A percentile compares a stretch with the other conserved stretches of the same genome.
These are phyloP conservation scores for Fermentozyma sake DNA, from an alignment of 1,139 yeast species.

Conservation along the genomic window DNA sequence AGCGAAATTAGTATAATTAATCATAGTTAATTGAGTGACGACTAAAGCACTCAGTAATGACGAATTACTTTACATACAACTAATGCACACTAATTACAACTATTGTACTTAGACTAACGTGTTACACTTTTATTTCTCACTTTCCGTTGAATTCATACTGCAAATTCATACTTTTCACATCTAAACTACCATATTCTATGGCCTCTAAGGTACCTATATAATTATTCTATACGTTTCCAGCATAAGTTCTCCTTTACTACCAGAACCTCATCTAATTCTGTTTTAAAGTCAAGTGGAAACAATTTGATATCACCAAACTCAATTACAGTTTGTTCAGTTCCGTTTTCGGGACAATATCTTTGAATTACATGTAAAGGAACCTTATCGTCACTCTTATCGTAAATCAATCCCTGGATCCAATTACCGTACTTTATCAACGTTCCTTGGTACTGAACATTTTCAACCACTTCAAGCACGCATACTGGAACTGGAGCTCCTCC, in stretches of 20 bases:
- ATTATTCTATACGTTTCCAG: no score
- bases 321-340: constrained; percentile 23
- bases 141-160: no score
- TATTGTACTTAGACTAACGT: neutral
- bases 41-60: no score
- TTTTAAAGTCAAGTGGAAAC: constrained; percentile 23
- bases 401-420: constrained; percentile 51
- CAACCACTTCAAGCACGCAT: constrained; percentile 20
- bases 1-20: no score
- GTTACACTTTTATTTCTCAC: no score
- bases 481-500: constrained; percentile 7
- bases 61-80: no score
- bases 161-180: no score
- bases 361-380: constrained; percentile 29
- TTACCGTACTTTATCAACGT: constrained; percentile 46
- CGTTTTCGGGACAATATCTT: constrained; percentile 11
- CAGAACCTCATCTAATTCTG: constrained; percentile 10
- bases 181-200: no score
- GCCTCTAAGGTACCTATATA: no score
- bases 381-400: constrained; percentile 18
- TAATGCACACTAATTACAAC: neutral
- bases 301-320: constrained; percentile 20
- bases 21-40: no score
- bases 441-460: constrained; percentile 31
- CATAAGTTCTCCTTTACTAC: no score